These are phyloP conservation scores for Arabis hirsuta DNA, from an alignment of 345 rosid species.

Conservation along the genomic window DNA sequence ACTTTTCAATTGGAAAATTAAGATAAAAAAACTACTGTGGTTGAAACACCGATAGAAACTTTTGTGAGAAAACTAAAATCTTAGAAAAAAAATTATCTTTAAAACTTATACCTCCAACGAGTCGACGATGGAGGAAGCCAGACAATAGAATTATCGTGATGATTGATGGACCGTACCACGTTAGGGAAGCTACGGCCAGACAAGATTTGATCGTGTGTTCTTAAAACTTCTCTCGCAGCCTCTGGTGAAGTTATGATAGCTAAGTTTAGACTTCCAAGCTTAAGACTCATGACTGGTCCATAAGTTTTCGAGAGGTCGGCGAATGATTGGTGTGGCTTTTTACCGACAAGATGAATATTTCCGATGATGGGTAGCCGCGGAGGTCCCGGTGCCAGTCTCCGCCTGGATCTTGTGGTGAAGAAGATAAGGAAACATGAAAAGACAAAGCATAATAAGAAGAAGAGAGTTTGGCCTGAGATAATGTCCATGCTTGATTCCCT, in stretches of 20 bases:
- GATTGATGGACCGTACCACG: too few species aligned
- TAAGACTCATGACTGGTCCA: constrained; percentile 56
- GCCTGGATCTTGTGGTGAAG: constrained; percentile 6
- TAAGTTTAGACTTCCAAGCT: constrained; percentile 22
- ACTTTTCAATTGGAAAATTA: too few species aligned
- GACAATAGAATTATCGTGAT: too few species aligned
- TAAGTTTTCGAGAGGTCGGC: constrained; percentile 45
- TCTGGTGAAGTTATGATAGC: too few species aligned
- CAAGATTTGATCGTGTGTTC: constrained; percentile 42
- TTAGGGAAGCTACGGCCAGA: too few species aligned
- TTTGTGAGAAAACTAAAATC: not conserved
- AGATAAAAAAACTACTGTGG: too few species aligned
- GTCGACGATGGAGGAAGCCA: too few species aligned
- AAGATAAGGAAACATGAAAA: constrained; percentile 27
- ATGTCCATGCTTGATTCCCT: not conserved
- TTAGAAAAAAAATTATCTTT: not conserved
- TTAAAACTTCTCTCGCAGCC: too few species aligned
- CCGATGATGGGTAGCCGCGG: constrained; percentile 47
- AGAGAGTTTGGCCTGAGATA: constrained; percentile 8
- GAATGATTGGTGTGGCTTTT: constrained; percentile 46
- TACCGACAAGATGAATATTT: constrained; percentile 49
- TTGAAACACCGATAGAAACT: too few species aligned
- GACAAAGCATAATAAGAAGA: constrained; percentile 22
- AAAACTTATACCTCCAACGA: too few species aligned
- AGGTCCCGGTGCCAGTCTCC: constrained; percentile 44